phyloP scores from a whole-genome alignment of 2,329 filamentous ascomycete species.

The Phyllosticta citrichinensis region DNA sequence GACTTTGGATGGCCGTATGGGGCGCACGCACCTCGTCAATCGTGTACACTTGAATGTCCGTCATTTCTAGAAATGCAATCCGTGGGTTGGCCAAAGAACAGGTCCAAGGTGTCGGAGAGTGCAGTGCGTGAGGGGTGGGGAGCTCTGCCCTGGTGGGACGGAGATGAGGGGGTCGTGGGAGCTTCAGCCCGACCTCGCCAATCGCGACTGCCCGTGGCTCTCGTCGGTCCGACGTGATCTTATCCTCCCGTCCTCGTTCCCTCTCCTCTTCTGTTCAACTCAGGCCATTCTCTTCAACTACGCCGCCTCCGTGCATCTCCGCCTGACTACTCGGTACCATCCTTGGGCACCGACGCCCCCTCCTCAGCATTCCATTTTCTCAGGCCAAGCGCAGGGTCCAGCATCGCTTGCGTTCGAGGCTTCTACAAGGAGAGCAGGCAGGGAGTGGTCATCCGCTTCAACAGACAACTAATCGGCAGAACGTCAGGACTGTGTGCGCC shows the following conservation, averaged over 20 bases:
- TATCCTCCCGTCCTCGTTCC: background rate
- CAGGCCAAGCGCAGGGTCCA: background rate
- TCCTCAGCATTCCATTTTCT: background rate
- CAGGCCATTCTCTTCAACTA: background rate
- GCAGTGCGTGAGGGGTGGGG: slow-evolving; percentile 1
- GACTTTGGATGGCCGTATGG: background rate
- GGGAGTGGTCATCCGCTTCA: too few species aligned
- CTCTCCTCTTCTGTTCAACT: background rate
- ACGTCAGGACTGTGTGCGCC: too few species aligned
- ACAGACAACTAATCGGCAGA: too few species aligned
- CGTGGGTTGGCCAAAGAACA: background rate
- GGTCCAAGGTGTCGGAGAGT: background rate
- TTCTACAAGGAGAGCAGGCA: too few species aligned
- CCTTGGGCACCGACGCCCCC: background rate
- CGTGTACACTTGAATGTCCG: slow-evolving; percentile 7
- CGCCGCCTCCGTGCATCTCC: background rate
- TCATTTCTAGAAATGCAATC: background rate
- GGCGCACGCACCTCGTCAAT: slow-evolving; percentile 5
- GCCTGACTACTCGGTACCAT: background rate
- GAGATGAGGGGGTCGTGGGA: background rate
- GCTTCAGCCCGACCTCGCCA: background rate
- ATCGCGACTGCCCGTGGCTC: background rate
- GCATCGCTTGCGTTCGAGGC: background rate
- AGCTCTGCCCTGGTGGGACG: background rate
- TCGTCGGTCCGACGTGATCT: background rate